These are phyloP conservation scores for Macrocybe gigantea DNA, from an alignment of 768 basidiomycete genomes.

Conservation along the genomic window DNA sequence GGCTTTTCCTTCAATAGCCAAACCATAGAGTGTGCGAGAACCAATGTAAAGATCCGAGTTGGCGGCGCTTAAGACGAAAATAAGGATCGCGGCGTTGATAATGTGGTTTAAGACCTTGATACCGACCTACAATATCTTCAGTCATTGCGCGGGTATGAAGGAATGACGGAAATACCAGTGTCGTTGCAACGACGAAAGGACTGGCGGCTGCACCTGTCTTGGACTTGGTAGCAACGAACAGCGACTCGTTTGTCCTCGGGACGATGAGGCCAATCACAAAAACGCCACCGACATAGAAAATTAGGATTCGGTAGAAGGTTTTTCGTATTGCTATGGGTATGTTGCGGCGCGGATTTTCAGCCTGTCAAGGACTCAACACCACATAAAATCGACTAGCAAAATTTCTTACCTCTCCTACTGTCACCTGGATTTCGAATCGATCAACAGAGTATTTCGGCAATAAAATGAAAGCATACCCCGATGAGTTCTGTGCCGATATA, in stretches of 20 bases:
- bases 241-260: conserved; percentile 47
- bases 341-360: conserved; percentile 67
- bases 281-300: conserved; percentile 66
- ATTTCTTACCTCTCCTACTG: conserved; percentile 36
- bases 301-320: conserved; percentile 52
- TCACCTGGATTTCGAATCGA: conserved; percentile 21
- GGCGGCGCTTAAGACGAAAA: conserved; percentile 60
- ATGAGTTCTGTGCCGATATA: conserved; percentile 75
- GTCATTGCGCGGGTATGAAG: background rate
- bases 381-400: background rate
- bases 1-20: conserved; percentile 45
- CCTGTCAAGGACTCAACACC: conserved; percentile 25
- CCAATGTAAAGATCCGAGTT: conserved; percentile 60
- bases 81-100: conserved; percentile 57
- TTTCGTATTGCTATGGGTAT: conserved; percentile 66
- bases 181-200: conserved; percentile 54
- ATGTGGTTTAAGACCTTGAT: conserved; percentile 58
- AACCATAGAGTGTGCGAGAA: conserved; percentile 41
- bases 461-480: conserved; percentile 42
- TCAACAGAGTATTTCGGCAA: background rate
- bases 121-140: conserved; percentile 29
- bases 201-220: conserved; percentile 54
- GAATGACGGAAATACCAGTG: conserved; percentile 18
- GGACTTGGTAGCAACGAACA: conserved; percentile 39
- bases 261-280: conserved; percentile 71